A percentile compares a stretch with the other conserved stretches of the same genome.
Evolutionary conservation across 352 stramenopile genomes (phyloP).

Genomic region (Globisporangium okanoganense): DNA sequence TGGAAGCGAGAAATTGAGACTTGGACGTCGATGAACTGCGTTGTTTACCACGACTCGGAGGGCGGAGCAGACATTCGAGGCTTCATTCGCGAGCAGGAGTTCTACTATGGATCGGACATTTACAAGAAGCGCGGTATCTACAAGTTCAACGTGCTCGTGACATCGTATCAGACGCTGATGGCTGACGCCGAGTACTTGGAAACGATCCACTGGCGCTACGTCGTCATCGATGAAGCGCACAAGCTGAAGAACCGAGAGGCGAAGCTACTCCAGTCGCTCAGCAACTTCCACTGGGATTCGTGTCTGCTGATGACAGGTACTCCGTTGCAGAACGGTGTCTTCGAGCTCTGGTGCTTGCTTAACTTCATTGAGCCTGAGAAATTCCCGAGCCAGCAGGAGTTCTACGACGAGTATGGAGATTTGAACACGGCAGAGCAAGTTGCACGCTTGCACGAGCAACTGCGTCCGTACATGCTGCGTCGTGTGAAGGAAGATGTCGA

Average conservation of each 20-base stretch:
- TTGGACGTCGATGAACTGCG: constrained; percentile 99
- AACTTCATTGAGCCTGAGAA: constrained; percentile 97
- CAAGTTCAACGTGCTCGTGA: constrained; percentile 97
- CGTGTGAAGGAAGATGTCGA: constrained; percentile 99
- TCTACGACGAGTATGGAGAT: constrained; percentile 96
- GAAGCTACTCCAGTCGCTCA: constrained; percentile 91
- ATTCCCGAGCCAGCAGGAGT: constrained; percentile 94
- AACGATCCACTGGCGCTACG: constrained; percentile 93
- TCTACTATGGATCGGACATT: constrained; percentile 89
- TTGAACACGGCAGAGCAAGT: constrained; percentile 96
- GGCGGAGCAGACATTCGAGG: constrained; percentile 87
- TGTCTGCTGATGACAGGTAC: constrained; percentile 97
- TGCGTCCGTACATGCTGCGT: constrained; percentile 98
- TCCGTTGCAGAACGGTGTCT: constrained; percentile 98
- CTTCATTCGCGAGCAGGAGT: constrained; percentile 96
- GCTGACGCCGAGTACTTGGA: constrained; percentile 92
- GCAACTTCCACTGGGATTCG: constrained; percentile 80
- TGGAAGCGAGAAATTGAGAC: constrained; percentile 99
- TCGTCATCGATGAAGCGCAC: constrained; percentile 99
- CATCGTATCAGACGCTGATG: constrained; percentile 96
- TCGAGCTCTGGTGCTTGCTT: constrained; percentile 99
- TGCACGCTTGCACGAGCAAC: constrained; percentile 93
- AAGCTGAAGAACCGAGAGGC: constrained; percentile 98
- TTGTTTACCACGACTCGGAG: constrained; percentile 98
- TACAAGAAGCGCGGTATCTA: constrained; percentile 77